Conservation (phyloP, 345 rosid genomes). For the Rhodamnia rubescens region DNA sequence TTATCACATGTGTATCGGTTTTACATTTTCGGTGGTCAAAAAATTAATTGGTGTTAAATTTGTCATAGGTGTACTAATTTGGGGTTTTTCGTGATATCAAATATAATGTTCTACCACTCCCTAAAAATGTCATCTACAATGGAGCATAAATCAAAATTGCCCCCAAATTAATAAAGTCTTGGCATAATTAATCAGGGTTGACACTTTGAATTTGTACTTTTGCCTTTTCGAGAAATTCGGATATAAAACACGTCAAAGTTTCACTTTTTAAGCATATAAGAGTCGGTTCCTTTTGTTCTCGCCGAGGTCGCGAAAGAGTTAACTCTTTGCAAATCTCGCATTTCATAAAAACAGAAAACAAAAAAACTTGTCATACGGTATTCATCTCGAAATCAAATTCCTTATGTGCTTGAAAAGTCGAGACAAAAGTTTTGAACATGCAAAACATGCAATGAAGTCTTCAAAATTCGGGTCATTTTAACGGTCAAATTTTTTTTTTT, state of each 20-base stretch:
- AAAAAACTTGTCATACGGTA: neutral
- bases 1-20: no score
- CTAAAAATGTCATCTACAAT: neutral
- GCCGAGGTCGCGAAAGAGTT: neutral
- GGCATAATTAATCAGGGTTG: neutral
- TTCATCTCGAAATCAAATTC: neutral
- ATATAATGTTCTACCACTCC: neutral
- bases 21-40: no score
- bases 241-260: neutral
- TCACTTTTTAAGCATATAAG: neutral
- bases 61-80: no score
- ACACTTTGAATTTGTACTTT: neutral
- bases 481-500: no score
- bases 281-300: neutral
- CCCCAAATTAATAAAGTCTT: neutral
- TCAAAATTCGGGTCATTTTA: neutral
- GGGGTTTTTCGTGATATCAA: neutral
- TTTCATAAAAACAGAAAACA: neutral
- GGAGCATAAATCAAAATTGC: neutral
- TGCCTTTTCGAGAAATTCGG: neutral
- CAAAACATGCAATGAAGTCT: fast-evolving
- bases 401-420: neutral
- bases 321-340: neutral
- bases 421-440: neutral
- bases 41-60: no score